Percentiles rank a stretch among this genome's conserved stretches.
Conservation (phyloP, 75 land plant genomes). For the Sequoia sempervirens region DNA sequence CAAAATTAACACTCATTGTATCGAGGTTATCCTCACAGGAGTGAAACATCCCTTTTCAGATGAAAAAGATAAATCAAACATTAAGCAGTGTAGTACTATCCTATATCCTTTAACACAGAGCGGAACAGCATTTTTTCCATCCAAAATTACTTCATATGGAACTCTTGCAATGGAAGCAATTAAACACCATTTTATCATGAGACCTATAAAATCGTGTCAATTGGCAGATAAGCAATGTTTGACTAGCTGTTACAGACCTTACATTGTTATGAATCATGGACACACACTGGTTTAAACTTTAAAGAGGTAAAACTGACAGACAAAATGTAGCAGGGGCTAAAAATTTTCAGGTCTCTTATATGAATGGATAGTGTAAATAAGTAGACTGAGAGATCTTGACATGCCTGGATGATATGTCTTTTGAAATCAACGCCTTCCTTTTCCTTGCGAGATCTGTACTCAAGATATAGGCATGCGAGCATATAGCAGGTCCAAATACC, state of each 20-base stretch:
- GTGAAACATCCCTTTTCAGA: too few species aligned
- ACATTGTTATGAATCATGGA: not conserved
- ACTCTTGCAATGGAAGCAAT: not conserved
- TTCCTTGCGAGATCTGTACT: constrained; percentile 44
- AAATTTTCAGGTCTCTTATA: not conserved
- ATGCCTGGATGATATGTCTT: constrained; percentile 33
- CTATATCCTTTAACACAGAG: not conserved
- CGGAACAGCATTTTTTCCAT: not conserved
- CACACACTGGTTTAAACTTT: not conserved
- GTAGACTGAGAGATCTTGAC: not conserved
- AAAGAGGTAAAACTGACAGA: not conserved
- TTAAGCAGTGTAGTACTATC: not conserved
- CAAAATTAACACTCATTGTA: too few species aligned
- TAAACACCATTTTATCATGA: not conserved
- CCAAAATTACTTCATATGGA: too few species aligned
- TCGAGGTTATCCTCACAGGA: too few species aligned
- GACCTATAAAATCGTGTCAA: not conserved
- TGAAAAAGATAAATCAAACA: not conserved
- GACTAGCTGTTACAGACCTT: not conserved
- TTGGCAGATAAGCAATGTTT: not conserved
- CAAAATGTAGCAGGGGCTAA: not conserved
- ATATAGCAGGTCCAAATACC: constrained; percentile 44
- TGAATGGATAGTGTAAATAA: not conserved
- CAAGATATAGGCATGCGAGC: constrained; percentile 30
- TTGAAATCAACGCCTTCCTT: constrained; percentile 45